A percentile compares a stretch with the other conserved stretches of the same genome.
Conservation (phyloP, 176 grass and related monocot species). For the Hordeum marinum region DNA sequence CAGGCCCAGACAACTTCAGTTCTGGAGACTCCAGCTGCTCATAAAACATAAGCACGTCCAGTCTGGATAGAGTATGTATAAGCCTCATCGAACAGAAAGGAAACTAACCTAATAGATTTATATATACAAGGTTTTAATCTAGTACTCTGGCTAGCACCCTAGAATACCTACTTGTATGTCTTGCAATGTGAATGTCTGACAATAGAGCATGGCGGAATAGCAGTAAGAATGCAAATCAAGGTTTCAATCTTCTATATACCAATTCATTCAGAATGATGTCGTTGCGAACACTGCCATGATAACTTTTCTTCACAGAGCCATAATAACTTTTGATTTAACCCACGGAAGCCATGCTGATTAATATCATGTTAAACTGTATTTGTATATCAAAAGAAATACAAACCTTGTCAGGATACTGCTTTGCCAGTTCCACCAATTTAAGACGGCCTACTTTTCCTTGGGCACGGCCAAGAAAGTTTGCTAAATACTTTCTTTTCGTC, state of each 20-base stretch:
- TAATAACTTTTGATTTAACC: not conserved
- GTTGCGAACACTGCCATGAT: not conserved
- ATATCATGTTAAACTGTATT: not conserved
- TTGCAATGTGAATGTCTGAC: not conserved
- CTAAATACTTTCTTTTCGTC: conserved; percentile 72
- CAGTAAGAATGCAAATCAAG: not conserved
- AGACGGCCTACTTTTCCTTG: conserved; percentile 86
- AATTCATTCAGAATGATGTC: not conserved
- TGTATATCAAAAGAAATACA: conserved; percentile 20
- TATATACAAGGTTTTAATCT: not conserved
- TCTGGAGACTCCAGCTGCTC: conserved; percentile 84
- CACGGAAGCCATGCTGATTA: not conserved
- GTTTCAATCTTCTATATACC: not conserved
- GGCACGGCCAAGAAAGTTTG: conserved; percentile 85
- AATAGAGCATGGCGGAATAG: not conserved
- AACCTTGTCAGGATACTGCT: conserved; percentile 94
- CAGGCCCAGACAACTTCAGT: conserved; percentile 70
- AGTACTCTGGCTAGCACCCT: not conserved
- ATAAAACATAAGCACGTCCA: conserved; percentile 30
- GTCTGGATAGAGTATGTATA: conserved; percentile 8
- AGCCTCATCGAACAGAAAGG: not conserved
- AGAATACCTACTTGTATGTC: not conserved
- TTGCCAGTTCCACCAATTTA: conserved; percentile 76
- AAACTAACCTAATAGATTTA: not conserved
- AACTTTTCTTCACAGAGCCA: not conserved